Conservation (phyloP, 805 yeast genomes). For the Ogataea corticis region DNA sequence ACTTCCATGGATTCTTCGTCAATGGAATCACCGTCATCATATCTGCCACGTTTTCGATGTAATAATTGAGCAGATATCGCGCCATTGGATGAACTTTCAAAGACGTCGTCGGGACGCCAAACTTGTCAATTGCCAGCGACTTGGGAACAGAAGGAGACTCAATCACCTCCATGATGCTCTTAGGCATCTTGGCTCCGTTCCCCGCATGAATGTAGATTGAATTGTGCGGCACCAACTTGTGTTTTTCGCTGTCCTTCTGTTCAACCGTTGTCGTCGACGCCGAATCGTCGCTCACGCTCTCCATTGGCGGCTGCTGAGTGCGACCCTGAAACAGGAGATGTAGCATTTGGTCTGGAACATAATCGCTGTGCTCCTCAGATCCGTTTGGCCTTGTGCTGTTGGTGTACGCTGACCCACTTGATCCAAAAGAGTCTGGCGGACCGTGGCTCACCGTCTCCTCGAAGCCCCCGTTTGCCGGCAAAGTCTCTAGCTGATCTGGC, state of each 20-base stretch:
- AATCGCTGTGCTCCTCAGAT: conserved; percentile 17
- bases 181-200: conserved; percentile 47
- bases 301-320: conserved; percentile 14
- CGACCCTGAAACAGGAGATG: conserved; percentile 55
- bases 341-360: conserved; percentile 46
- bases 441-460: background rate
- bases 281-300: background rate
- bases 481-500: conserved; percentile 21
- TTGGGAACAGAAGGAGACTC: conserved; percentile 44
- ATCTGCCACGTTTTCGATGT: conserved; percentile 75
- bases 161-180: conserved; percentile 52
- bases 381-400: background rate
- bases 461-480: conserved; percentile 5
- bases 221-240: conserved; percentile 25
- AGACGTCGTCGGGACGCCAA: conserved; percentile 60
- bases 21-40: conserved; percentile 63
- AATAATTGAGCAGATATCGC: conserved; percentile 69
- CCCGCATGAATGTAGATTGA: conserved; percentile 34
- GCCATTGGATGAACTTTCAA: conserved; percentile 68
- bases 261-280: background rate
- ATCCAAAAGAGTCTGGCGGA: background rate
- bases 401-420: background rate
- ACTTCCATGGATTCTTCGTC: conserved; percentile 84
- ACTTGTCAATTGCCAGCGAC: conserved; percentile 40
- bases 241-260: background rate